These are phyloP conservation scores for Epichloe glyceriae DNA, from an alignment of 2,329 filamentous ascomycete species.

Conservation along the genomic window DNA sequence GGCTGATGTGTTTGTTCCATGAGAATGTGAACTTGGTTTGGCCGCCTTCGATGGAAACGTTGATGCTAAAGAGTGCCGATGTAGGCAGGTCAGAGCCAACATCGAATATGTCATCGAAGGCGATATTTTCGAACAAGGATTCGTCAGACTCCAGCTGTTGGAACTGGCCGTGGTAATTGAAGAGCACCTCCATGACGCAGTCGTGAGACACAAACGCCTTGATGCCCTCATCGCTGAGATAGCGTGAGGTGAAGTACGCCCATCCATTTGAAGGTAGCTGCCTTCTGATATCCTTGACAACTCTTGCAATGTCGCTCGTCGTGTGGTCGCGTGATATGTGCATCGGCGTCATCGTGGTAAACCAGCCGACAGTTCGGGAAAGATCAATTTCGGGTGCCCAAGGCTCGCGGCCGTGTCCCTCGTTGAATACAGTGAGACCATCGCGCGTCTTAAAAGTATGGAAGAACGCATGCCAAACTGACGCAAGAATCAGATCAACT, in stretches of 20 bases:
- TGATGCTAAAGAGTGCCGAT: slow-evolving; percentile 2
- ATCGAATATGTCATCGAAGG: slow-evolving; percentile 1
- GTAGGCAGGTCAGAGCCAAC: slow-evolving; percentile 1
- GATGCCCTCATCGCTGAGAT: not conserved
- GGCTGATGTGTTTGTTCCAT: slow-evolving; percentile 2
- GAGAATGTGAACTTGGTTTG: slow-evolving; percentile 3
- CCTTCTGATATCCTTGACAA: slow-evolving; percentile 1
- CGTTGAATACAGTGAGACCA: slow-evolving; percentile 17
- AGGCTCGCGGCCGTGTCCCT: slow-evolving; percentile 17
- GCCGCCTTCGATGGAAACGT: slow-evolving; percentile 1
- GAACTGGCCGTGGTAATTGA: slow-evolving; percentile 7
- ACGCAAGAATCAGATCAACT: slow-evolving; percentile 20
- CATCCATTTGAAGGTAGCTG: slow-evolving; percentile 2
- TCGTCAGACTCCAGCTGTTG: slow-evolving; percentile 10
- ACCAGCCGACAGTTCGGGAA: slow-evolving; percentile 25
- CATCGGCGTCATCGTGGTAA: slow-evolving; percentile 18
- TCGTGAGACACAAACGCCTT: not conserved
- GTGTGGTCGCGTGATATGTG: not conserved
- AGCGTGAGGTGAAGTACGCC: slow-evolving; percentile 3
- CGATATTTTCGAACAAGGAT: slow-evolving; percentile 5
- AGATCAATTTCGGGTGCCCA: slow-evolving; percentile 17
- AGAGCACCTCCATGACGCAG: slow-evolving; percentile 3
- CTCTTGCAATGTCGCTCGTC: not conserved
- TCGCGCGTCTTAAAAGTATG: slow-evolving; percentile 14
- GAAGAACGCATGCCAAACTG: slow-evolving; percentile 17